A percentile compares a stretch with the other conserved stretches of the same genome.
Evolutionary conservation across 2,329 filamentous ascomycete genomes (phyloP).

Genomic region (Neopestalotiopsis sp.): DNA sequence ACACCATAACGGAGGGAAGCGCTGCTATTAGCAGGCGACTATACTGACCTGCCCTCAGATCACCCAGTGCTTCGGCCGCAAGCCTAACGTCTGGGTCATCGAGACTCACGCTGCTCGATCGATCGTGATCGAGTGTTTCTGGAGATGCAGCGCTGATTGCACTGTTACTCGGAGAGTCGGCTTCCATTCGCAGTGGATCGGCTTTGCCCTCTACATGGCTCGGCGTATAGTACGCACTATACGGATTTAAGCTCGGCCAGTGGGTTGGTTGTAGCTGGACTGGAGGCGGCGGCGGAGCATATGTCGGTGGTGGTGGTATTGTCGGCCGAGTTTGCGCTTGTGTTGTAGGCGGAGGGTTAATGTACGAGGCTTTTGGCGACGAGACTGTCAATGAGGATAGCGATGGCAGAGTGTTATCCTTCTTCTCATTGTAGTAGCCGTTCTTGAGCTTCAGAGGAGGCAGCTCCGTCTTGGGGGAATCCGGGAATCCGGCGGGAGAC

Average conservation of each 20-base stretch:
- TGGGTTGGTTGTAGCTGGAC: conserved; percentile 35
- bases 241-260: conserved; percentile 56
- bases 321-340: conserved; percentile 18
- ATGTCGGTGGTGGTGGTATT: conserved; percentile 23
- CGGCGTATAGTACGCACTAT: conserved; percentile 53
- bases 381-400: conserved; percentile 45
- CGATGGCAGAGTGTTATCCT: conserved; percentile 43
- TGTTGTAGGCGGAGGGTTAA: conserved; percentile 19
- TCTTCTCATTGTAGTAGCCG: conserved; percentile 30
- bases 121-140: conserved; percentile 48
- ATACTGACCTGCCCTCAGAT: conserved; percentile 71
- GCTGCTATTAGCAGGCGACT: conserved; percentile 18
- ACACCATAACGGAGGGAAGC: conserved; percentile 17
- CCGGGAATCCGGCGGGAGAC: conserved; percentile 37
- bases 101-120: conserved; percentile 58
- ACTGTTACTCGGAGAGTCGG: conserved; percentile 48
- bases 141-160: conserved; percentile 50
- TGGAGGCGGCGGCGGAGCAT: conserved; percentile 31
- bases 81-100: conserved; percentile 72
- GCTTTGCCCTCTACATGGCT: conserved; percentile 48
- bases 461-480: conserved; percentile 43
- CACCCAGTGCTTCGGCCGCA: conserved; percentile 77
- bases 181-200: conserved; percentile 54
- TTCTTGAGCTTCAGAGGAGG: conserved; percentile 45
- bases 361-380: conserved; percentile 29